Base-by-base conservation (phyloP, 2,329 filamentous ascomycete genomes). In the Pseudogymnoascus sp. region DNA sequence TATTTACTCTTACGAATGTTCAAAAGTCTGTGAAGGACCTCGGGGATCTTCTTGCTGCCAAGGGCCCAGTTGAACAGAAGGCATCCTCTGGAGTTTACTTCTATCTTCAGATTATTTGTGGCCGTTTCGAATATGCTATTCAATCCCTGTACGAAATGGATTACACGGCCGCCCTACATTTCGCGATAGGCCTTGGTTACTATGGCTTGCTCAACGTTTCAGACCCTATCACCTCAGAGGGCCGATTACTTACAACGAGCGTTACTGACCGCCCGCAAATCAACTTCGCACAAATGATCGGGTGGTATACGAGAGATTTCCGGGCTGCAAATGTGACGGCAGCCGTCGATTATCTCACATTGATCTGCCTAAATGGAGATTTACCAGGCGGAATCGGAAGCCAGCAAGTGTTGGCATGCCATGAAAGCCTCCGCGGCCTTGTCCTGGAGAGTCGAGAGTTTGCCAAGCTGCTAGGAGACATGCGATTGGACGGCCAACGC, bases 401-500 rank as follows among this genome's bases (percentile, higher is more conserved):
- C 64, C 87, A 87, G 45, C 93, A 96, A 72, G 84, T 87, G 60
- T 85, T 83, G 58, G 83, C 97, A 37, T 97, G 93, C 75, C 91
- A 97, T 74, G 91, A 96, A 74, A 93, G 92, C 5, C 80, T 99
- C 62, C 89, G 92, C 36, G 94, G 97, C 74, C 86, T 97, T 62
- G 92, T 97, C 27, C 81, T 99, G n/a, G 94, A 99, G 76, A 96
- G 92, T 18, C 86, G 93, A 67, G 94, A 99, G 72, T 99, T 97
- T 74, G 93, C 92, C 70, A 89, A 91, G 70, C 80, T 99, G 12
- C 86, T 99, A 58, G 94, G 95, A 60, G 95, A 99, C 72, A 92
- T 99, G 69, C 84, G 87, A 64, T 84, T 86, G 1, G 91, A 97
- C 71, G 94, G 94, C 21, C 87, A 86, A 64, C 87, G 92, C 63